Conservation (phyloP, 2,329 filamentous ascomycete species). For the Pseudogymnoascus sp. region DNA sequence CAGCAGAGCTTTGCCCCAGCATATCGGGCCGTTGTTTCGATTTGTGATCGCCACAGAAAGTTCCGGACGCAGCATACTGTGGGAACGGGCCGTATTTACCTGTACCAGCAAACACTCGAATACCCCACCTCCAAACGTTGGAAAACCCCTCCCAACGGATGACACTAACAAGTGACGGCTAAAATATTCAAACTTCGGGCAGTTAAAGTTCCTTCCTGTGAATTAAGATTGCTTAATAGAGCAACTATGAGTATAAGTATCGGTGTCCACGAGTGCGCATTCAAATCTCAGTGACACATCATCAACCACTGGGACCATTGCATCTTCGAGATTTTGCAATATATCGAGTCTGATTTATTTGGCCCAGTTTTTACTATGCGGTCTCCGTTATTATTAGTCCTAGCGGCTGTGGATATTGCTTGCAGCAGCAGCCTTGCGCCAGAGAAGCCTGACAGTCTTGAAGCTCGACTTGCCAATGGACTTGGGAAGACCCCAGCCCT, state of each 20-base stretch:
- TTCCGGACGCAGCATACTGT: too few relatives aligned
- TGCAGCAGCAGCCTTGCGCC: not conserved
- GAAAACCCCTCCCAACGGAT: too few relatives aligned
- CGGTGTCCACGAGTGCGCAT: not conserved
- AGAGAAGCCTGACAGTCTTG: not conserved
- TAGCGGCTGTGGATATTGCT: not conserved
- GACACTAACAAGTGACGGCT: not conserved
- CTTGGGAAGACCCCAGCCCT: slow-evolving; percentile 16
- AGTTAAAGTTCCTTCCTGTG: not conserved
- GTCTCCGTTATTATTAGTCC: not conserved
- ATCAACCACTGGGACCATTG: not conserved
- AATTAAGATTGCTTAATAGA: not conserved
- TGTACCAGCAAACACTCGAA: too few relatives aligned
- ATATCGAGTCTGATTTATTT: not conserved
- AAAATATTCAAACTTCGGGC: not conserved
- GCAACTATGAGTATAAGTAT: not conserved
- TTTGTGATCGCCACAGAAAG: too few relatives aligned
- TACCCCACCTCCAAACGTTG: too few relatives aligned
- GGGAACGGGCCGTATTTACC: too few relatives aligned
- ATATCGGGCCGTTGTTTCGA: too few relatives aligned
- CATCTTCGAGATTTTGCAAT: not conserved
- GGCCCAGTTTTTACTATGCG: not conserved
- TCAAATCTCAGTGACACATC: not conserved
- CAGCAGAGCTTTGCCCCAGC: too few relatives aligned
- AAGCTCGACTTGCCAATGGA: slow-evolving; percentile 15